Conservation (phyloP, 257 asterid species). For the Forsythia viridissima region DNA sequence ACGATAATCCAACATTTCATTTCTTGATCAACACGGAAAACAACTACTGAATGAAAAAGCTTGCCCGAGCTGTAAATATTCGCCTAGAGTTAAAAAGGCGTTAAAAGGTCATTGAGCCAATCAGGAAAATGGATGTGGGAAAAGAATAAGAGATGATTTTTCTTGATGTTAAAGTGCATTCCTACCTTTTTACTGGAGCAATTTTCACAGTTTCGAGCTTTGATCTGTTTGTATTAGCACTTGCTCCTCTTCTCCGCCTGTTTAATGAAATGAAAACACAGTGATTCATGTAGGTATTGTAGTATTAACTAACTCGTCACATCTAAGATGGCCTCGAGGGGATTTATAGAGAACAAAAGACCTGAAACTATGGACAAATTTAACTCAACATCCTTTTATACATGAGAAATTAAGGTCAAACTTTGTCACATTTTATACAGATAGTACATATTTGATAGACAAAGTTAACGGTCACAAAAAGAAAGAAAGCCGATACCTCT, state of each 20-base stretch:
- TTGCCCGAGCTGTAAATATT: neutral
- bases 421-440: neutral
- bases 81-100: neutral
- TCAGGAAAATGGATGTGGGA: neutral
- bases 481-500: slow-evolving; percentile 50
- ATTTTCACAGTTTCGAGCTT: neutral
- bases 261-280: neutral
- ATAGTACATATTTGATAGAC: neutral
- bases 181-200: slow-evolving; percentile 5
- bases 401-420: neutral
- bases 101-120: neutral
- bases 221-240: neutral
- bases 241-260: slow-evolving; percentile 25
- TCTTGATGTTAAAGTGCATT: neutral
- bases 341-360: neutral
- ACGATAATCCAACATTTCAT: neutral
- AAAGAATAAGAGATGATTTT: neutral
- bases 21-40: neutral
- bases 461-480: neutral
- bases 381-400: neutral
- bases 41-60: neutral
- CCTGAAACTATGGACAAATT: neutral
- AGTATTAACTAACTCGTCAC: neutral
- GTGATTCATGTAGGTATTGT: neutral
- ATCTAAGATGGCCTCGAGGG: neutral